Evolutionary conservation across 805 yeast species (phyloP), one percentile per base, ranked within the genome.

Genomic region (Metschnikowia cubensis): DNA sequence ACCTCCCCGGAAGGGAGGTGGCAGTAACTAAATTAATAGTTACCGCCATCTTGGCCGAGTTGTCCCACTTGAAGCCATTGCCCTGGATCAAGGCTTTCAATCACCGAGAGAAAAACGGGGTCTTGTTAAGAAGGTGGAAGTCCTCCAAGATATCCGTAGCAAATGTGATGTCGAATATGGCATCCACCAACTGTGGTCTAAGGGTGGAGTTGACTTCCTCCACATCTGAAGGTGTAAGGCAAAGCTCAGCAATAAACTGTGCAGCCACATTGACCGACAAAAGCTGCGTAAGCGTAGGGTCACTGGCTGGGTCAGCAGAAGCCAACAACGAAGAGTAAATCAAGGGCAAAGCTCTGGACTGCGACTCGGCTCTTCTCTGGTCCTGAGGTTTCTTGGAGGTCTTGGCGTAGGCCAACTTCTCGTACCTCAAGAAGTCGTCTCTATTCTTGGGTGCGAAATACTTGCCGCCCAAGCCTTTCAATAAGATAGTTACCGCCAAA

Each of bases 341-440:
- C 42, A 79, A 60, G 15, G 96, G 94, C 36, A 85, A 68, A 57
- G 89, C 87, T 49, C 74, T 79, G 45, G 75, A 71, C 42, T 83
- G 69, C 45, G 90, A 69, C 71, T 92, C 97, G 11, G 57, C 52
- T 67, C 89, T 82, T 75, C 97, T 84, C 48, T 78, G 83, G 3
- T 78, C 83, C 63, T 83, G 85, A 20, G 90, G 94, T 68, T 92
- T 92, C 69, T 91, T 92, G 15, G 96, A 83, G 1, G 96, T 89
- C 52, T 75, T 77, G 51, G 74, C 64, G 57, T 72, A 72, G 3
- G 77, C 77, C 65, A 84, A 64, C 55, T 77, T 80, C 60, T 84
- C 80, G 63, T 87, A 85, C 60, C 70, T 77, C 35, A 68, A 62
- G 48, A 91, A 70, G 50, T 84, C 84, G 49, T 81, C 81, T 63